phyloP scores from a whole-genome alignment of 176 grass and related monocot species.

The Rhipidocladum racemiflorum region DNA sequence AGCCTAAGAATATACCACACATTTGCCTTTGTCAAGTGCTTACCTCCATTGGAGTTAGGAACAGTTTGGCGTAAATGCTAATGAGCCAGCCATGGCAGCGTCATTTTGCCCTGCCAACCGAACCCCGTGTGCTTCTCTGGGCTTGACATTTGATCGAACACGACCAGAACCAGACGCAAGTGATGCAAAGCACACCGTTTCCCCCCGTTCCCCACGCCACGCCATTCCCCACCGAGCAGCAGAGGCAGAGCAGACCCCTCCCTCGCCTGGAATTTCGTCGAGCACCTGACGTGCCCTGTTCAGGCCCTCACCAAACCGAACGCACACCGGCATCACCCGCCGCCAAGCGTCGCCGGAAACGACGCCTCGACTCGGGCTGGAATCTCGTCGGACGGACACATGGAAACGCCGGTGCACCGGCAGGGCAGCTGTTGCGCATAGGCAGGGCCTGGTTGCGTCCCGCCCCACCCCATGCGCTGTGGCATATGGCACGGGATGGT shows the following conservation, averaged over 20 bases:
- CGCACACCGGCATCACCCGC: not conserved
- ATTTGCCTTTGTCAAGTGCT: not conserved
- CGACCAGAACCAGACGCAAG: not conserved
- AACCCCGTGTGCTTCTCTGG: not conserved
- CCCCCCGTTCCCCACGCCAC: too few relatives aligned
- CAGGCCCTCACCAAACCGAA: not conserved
- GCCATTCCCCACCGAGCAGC: too few relatives aligned
- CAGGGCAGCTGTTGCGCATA: too few relatives aligned
- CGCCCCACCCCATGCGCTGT: too few relatives aligned
- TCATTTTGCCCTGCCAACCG: too few relatives aligned
- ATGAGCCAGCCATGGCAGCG: too few relatives aligned
- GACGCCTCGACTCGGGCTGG: not conserved
- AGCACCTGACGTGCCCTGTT: not conserved
- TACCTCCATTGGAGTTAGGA: not conserved
- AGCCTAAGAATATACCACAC: too few relatives aligned
- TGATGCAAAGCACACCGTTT: too few relatives aligned
- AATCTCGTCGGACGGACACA: not conserved
- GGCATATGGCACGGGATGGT: too few relatives aligned
- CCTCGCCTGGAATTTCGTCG: conserved; percentile 11
- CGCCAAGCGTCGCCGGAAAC: not conserved
- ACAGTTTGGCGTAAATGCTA: too few relatives aligned
- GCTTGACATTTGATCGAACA: not conserved
- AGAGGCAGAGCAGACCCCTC: too few relatives aligned
- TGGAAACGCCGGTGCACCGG: not conserved
- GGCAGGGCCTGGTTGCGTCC: too few relatives aligned